Base-by-base conservation (phyloP, 208 protist species). In the Naegleria gruberi region DNA sequence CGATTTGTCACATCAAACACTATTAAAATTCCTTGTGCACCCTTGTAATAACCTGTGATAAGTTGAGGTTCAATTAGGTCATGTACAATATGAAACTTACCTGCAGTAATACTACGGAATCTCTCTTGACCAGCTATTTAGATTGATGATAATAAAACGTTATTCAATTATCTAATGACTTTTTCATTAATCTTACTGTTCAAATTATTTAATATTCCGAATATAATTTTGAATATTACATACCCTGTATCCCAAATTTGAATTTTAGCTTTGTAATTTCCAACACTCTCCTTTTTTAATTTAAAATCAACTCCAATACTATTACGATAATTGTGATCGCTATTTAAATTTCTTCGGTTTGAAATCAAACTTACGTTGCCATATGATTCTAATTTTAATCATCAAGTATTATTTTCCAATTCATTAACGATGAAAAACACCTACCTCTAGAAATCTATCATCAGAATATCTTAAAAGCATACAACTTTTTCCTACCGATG, bases 231-330 rank as follows among this genome's bases (percentile, higher is more conserved):
- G 19, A 65, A 3, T 30, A 65, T 65, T 7, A 96, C 95, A 0
- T 95, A 94, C 30, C 94, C 95, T 4, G 95, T 97, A 89, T 97
- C 96, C 95, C 96, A 97, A 17, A 97, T 93, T 90, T 96, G 95
- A 87, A 97, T 51, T 73, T 96, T 96, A 40, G 97, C 93, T 17
- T 82, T 91, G 12, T 91, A 47, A 4, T 87, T 40, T 43, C 82
- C 81, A 3, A 91, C 19, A 37, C 15, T 82, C 4, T 90, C 51
- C 3, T 92, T 91, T n/a, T 91, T 87, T 0, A 94, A 91, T 90
- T 95, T 96, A 91, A 97, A 97, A 87, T 97, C 96, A n/a, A 97
- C 95, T 86, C 96, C 96, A 85, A 97, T 96, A 43, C 95, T 97
- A n/a, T n/a, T n/a, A n/a, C n/a, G n/a, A n/a, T n/a, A n/a, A n/a